Base-by-base conservation (phyloP, 2,329 filamentous ascomycete genomes). In the Dothideomycetidae sp. region DNA sequence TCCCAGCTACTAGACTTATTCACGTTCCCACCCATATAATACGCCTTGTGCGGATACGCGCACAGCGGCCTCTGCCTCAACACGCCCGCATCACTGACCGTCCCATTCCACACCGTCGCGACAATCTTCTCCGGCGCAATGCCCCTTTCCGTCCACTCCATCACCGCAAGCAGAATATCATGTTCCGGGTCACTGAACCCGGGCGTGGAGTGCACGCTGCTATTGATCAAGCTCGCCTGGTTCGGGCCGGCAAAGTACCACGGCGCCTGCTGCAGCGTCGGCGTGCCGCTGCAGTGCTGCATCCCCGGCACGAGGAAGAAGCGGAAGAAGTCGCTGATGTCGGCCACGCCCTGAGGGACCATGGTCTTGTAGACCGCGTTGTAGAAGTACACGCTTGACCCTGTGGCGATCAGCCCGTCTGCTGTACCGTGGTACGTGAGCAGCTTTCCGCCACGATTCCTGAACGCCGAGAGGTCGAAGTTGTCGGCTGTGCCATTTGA, bases 311-410 rank as follows among this genome's bases (percentile, higher is more conserved):
- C 57, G 13, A 60, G 44, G 50, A 64, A 64, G 47, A 59, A 56
- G 31, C 59, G 56, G 48, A 56, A 64, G 47, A 59, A 65, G 11
- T 50, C 47, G 30, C 60, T 54, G n/a, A 31, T 18, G 1, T 63
- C 42, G 3, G 58, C 44, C 18, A 59, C 47, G 13, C 55, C 57
- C 10, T 46, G 42, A 0, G 56, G 53, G n/a, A 51, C 41, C 15
- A 64, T 41, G 0, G 52, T 52, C 5, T 50, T 50, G n/a, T 49
- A 33, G 1, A 70, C 60, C 11, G 62, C 57, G 12, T 61, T 55
- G 51, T 70, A 68, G 48, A 61, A 75, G 49, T 68, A 68, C 7
- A 66, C 60, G 2, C 63, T 66, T 13, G 66, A 61, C 0, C 63
- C 62, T 0, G 64, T 64, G 10, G 67, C 61, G 37, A 74, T 75